Base-by-base conservation (phyloP, 495 filamentous ascomycete species). In the Bryoglossum gracile region DNA sequence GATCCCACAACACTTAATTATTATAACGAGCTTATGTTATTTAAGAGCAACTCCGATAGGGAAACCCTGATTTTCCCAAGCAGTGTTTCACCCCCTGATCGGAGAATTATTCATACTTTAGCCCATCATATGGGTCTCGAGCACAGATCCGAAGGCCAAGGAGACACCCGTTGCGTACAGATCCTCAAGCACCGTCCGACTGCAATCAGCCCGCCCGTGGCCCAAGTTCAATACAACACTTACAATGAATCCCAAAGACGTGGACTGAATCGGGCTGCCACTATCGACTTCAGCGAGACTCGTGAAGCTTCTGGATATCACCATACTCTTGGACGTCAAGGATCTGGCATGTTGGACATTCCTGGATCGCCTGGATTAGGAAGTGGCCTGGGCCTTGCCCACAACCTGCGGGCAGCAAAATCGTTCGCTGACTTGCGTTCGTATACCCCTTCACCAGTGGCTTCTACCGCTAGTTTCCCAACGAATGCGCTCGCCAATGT, bases 201-300 rank as follows among this genome's bases (percentile, higher is more conserved):
- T 62, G 74, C 80, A 64, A 67, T 86, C 66, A 82, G 83, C 70
- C 79, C 86, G 39, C 80, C 79, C 14, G 58, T 67, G 54, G 47
- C 47, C 2, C 32, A 35, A 11, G 28, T 48, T 4, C 68, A 80
- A 44, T 63, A 71, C 9, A 78, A 81, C 28, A 84, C 85, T 40
- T 76, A 78, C 14, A 73, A 77, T 46, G 88, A 96, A 50, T 76
- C 80, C 25, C 80, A 81, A 48, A 78, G 89, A 46, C 86, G 90
- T 25, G 84, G 80, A 11, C 71, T 98, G 26, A 92, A 89, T 70
- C 86, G 92, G 23, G 89, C 92, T 16, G 94, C 92, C 25, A 98
- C 92, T n/a, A 95, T 94, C 57, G 91, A 97, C 67, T 98, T 98
- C 68, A 89, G 86, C 56, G 92, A 96, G 62, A 81, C 87, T 28